Evolutionary conservation across 2,329 filamentous ascomycete genomes (phyloP), one percentile per base, ranked within the genome.

Genomic region (Dactylellina cionopaga): DNA sequence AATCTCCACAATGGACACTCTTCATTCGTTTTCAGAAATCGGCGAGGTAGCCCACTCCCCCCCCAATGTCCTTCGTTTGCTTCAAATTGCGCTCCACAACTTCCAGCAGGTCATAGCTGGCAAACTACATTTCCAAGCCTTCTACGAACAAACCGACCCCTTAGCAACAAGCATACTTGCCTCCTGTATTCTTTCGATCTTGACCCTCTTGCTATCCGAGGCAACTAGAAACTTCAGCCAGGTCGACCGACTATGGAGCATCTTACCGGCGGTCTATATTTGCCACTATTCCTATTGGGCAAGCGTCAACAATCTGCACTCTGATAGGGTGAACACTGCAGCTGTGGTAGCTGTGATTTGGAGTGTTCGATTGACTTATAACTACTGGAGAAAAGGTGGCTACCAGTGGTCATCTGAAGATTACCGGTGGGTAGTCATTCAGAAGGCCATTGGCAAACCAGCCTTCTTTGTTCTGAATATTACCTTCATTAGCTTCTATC

Each of bases 201-300:
- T 95, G 25, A 90, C 96, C 77, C 83, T 96, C 22, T 78, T 94
- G 29, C 83, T 88, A 3, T 91, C 92, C 0, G 94, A 98, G 80
- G 81, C 92, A 82, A 98, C 96, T 81, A 87, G 86, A 78, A 99
- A 99, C 81, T 97, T 93, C 80, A 97, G 93, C n/a, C 95, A 99
- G 81, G 89, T 99, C 41, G 95, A 99, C 80, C 88, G 95, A 51
- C 82, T 90, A 77, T 99, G 95, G 95, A 95, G 92, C 79, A 84
- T 99, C 72, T 82, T 99, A 54, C 95, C 95, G 1, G 89, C 91
- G 5, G 78, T 96, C 54, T 98, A 96, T 81, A 90, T 95, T 79
- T 85, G 88, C 4, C 93, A 99, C 80, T 95, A 91, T 79, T 86
- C 88, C 35, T 77, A 88, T n/a, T 99, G 93, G 89, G 90, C 92